Percentiles rank a stretch among this genome's conserved stretches.
Conservation (phyloP, 2,329 filamentous ascomycete genomes). For the Apiospora malaysiana region DNA sequence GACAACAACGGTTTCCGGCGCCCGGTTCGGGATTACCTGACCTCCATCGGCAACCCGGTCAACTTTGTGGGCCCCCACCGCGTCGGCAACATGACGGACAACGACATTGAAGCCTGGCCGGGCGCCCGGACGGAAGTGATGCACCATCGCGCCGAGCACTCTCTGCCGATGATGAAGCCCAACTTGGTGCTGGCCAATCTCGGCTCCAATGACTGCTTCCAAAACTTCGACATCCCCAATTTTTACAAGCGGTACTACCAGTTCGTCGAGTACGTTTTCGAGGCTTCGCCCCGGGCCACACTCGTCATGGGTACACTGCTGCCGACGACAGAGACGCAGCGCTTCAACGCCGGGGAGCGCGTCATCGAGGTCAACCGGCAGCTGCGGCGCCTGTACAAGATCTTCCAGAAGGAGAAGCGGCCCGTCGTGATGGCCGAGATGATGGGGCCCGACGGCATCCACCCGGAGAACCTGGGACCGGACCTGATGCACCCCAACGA, state of each 20-base stretch:
- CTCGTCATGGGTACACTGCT: slow-evolving; percentile 35
- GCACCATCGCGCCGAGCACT: slow-evolving; percentile 31
- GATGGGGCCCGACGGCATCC: slow-evolving; percentile 30
- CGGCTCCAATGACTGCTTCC: slow-evolving; percentile 35
- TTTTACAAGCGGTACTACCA: slow-evolving; percentile 33
- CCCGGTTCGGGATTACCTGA: slow-evolving; percentile 32
- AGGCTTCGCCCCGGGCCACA: slow-evolving; percentile 30
- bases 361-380: slow-evolving; percentile 33
- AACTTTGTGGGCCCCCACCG: slow-evolving; percentile 35
- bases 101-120: slow-evolving; percentile 34
- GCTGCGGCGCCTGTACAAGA: slow-evolving; percentile 31
- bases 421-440: slow-evolving; percentile 36
- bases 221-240: slow-evolving; percentile 33
- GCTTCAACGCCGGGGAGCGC: slow-evolving; percentile 23
- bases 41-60: slow-evolving; percentile 30
- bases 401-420: slow-evolving; percentile 29
- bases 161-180: slow-evolving; percentile 30
- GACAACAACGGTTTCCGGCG: slow-evolving; percentile 35
- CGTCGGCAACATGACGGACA: slow-evolving; percentile 33
- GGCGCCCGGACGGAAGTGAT: slow-evolving; percentile 34
- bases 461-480: slow-evolving; percentile 31
- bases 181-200: slow-evolving; percentile 35
- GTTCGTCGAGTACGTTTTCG: slow-evolving; percentile 33
- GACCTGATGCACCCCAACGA: slow-evolving; percentile 36
- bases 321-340: slow-evolving; percentile 29